Base-by-base conservation (phyloP, 352 stramenopile genomes). In the Phytophthora crassamura region DNA sequence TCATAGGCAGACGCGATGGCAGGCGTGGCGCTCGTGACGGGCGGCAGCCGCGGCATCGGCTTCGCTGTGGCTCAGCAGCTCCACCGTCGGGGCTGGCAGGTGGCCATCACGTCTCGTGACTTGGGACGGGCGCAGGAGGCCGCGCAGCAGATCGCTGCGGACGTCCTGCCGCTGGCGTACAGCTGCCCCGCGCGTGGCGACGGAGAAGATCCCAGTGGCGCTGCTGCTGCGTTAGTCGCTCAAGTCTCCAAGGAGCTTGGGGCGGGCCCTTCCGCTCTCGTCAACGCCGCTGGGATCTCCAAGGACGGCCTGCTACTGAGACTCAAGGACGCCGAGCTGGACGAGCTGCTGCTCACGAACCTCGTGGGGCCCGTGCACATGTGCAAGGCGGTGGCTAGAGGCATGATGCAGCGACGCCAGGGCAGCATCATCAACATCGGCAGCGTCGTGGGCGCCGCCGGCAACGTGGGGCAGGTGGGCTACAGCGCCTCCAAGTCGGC, bases 401-500 rank as follows among this genome's bases (percentile, higher is more conserved):
- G 69, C 60, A 95, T 95, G 86, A 74, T 95, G 67, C 76, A 91
- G 70, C 74, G 83, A n/a, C 80, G 82, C 15, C 50, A 67, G 33
- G 83, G 83, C 41, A 84, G 74, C 41, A 91, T 97, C 64, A 72
- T 97, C n/a, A 90, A 80, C 41, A 89, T 97, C 36, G 89, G 89
- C 5, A 95, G 85, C 57, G 84, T 96, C 38, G 88, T 97, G 6
- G 89, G 89, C 0, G 77, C 77, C 3, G 61, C 67, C 1, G 89
- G 89, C 1, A 95, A 95, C 63, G 72, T 79, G 10, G 89, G 89
- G 0, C 88, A 96, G 62, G 80, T 88, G 0, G 88, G 76, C 18
- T 97, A 97, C 74, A 91, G 80, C 59, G 84, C 83, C 10, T 91
- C 88, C 16, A 97, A 97, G 61, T 76, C 86, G 14, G 89, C 75